Conservation (phyloP, 1,284 basidiomycete genomes). For the Xerocomus nothofagi region DNA sequence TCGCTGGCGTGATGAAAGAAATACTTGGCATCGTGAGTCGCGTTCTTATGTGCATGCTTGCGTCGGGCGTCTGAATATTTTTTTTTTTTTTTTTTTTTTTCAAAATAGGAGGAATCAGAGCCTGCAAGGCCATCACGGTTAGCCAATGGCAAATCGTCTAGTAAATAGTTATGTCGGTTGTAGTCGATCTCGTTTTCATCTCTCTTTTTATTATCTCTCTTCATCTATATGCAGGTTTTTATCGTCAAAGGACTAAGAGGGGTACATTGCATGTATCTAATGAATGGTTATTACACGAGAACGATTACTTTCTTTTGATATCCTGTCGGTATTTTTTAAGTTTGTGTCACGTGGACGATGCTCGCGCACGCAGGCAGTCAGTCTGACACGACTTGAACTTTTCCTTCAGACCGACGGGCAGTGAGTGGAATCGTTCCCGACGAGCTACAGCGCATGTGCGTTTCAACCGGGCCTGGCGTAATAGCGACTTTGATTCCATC, state of each 20-base stretch:
- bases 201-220: neutral
- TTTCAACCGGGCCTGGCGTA: neutral
- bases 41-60: neutral
- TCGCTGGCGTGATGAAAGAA: conserved; percentile 32
- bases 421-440: neutral
- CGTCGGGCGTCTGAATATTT: neutral
- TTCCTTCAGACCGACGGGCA: neutral
- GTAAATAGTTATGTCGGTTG: neutral
- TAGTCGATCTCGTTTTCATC: neutral
- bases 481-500: neutral
- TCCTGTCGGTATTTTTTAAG: no score
- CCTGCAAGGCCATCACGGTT: conserved; percentile 1
- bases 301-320: neutral
- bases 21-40: conserved; percentile 20
- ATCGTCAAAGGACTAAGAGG: neutral
- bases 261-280: neutral
- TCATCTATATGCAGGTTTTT: neutral
- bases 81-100: no score
- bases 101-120: neutral
- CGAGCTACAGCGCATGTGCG: conserved; percentile 1
- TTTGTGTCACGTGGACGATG: conserved; percentile 9
- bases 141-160: conserved; percentile 6
- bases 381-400: no score
- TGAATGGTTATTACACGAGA: neutral
- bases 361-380: neutral